Conservation (phyloP, 768 basidiomycete species). For the Pholiota microspora region DNA sequence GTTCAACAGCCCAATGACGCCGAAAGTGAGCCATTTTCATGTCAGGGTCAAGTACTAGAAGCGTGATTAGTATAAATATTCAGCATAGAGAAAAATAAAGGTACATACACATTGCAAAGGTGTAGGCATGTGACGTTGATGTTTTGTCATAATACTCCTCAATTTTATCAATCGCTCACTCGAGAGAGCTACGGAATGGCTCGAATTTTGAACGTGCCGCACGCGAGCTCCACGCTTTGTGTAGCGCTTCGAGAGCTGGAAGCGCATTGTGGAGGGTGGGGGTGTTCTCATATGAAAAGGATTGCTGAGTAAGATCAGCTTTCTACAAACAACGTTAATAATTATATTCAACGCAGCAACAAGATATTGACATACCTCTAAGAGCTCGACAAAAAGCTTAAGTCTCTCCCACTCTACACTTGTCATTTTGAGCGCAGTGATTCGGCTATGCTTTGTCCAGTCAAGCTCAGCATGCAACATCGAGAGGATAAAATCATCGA, state of each 20-base stretch:
- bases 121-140: constrained; percentile 19
- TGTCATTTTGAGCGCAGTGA: too few relatives aligned
- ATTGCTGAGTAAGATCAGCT: constrained; percentile 26
- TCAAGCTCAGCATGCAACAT: constrained; percentile 22
- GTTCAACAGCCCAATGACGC: background rate
- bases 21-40: background rate
- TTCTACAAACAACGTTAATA: constrained; percentile 16
- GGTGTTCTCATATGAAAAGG: too few relatives aligned
- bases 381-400: too few relatives aligned
- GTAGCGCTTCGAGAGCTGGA: too few relatives aligned
- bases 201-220: too few relatives aligned
- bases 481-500: too few relatives aligned
- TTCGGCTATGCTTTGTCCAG: constrained; percentile 18
- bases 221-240: too few relatives aligned
- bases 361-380: too few relatives aligned
- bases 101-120: constrained; percentile 20
- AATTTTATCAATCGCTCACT: constrained; percentile 18
- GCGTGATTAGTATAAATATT: background rate
- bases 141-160: constrained; percentile 24
- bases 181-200: too few relatives aligned
- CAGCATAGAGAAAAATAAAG: background rate
- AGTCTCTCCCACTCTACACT: too few relatives aligned
- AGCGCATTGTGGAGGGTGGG: too few relatives aligned
- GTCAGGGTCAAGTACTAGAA: background rate
- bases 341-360: background rate